These are phyloP conservation scores for Podaxis mareebaensis DNA, from an alignment of 768 basidiomycete species.

Conservation along the genomic window DNA sequence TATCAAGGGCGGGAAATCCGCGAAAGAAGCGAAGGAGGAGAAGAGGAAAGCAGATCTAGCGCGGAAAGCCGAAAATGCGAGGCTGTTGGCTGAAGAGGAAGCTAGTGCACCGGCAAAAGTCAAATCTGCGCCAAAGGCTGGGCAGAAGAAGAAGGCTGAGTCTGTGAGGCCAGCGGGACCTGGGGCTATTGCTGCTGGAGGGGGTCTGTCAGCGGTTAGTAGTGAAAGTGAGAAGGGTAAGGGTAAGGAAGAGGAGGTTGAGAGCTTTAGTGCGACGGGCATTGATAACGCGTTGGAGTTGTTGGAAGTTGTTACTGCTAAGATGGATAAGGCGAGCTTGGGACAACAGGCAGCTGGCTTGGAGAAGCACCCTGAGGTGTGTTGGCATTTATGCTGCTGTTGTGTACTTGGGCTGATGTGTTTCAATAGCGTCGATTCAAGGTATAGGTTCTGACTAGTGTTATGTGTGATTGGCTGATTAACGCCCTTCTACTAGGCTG, in stretches of 20 bases:
- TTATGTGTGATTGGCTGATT: background rate
- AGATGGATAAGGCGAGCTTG: conserved; percentile 90
- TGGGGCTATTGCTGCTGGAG: conserved; percentile 83
- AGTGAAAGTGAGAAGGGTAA: conserved; percentile 28
- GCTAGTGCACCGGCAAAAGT: conserved; percentile 54
- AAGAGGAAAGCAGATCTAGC: conserved; percentile 80
- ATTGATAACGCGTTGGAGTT: conserved; percentile 91
- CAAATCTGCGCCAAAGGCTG: conserved; percentile 66
- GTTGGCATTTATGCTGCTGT: conserved; percentile 22
- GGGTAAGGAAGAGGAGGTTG: conserved; percentile 41
- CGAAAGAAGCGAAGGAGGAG: conserved; percentile 73
- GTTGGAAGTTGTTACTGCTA: conserved; percentile 84
- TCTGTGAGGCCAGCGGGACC: conserved; percentile 69
- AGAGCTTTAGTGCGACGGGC: conserved; percentile 82
- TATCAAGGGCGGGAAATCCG: conserved; percentile 59
- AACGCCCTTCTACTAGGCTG: conserved; percentile 48
- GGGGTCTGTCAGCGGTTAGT: conserved; percentile 34
- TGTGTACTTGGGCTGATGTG: conserved; percentile 7
- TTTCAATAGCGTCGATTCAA: conserved; percentile 79
- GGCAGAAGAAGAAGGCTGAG: conserved; percentile 52
- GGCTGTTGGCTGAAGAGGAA: conserved; percentile 89
- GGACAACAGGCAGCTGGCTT: conserved; percentile 85
- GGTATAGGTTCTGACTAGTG: conserved; percentile 34
- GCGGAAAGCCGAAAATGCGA: conserved; percentile 84
- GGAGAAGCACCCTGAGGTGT: conserved; percentile 90